Percentiles rank a stretch among this genome's conserved stretches.
Conservation (phyloP, 768 basidiomycete genomes). For the Tremella mesenterica region DNA sequence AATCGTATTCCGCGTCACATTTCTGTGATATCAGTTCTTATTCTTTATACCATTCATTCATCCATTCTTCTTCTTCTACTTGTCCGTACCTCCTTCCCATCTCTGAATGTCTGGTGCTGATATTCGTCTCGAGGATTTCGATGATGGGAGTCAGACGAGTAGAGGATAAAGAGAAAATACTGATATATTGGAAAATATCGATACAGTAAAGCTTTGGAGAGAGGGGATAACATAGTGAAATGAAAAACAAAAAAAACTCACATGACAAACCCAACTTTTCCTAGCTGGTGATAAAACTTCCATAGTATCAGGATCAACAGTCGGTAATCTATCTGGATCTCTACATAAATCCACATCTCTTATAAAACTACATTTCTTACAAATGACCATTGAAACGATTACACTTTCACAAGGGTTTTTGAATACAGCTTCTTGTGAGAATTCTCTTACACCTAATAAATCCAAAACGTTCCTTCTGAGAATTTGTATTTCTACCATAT, state of each 20-base stretch:
- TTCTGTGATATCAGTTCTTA: constrained; percentile 49
- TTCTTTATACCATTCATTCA: too few relatives aligned
- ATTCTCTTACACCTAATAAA: constrained; percentile 75
- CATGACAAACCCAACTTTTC: constrained; percentile 44
- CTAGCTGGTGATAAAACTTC: constrained; percentile 46
- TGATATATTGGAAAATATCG: too few relatives aligned
- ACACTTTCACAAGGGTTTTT: constrained; percentile 85
- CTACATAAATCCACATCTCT: constrained; percentile 94
- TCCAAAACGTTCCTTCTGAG: constrained; percentile 84
- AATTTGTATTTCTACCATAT: constrained; percentile 74
- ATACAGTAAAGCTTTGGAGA: too few relatives aligned
- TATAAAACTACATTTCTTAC: constrained; percentile 71
- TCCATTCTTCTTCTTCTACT: too few relatives aligned
- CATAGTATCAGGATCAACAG: constrained; percentile 30
- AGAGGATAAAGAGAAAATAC: too few relatives aligned
- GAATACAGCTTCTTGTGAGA: constrained; percentile 73
- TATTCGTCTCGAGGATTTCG: too few relatives aligned
- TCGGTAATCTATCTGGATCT: constrained; percentile 69
- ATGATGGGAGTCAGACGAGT: too few relatives aligned
- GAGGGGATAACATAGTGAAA: constrained; percentile 49
- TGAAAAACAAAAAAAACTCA: constrained; percentile 14
- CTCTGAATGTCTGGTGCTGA: too few relatives aligned
- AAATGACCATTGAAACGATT: constrained; percentile 75
- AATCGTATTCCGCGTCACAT: constrained; percentile 81
- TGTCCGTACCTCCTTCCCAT: too few relatives aligned